Evolutionary conservation across 805 yeast species (phyloP).

Genomic region (Wickerhamomyces queroliae): DNA sequence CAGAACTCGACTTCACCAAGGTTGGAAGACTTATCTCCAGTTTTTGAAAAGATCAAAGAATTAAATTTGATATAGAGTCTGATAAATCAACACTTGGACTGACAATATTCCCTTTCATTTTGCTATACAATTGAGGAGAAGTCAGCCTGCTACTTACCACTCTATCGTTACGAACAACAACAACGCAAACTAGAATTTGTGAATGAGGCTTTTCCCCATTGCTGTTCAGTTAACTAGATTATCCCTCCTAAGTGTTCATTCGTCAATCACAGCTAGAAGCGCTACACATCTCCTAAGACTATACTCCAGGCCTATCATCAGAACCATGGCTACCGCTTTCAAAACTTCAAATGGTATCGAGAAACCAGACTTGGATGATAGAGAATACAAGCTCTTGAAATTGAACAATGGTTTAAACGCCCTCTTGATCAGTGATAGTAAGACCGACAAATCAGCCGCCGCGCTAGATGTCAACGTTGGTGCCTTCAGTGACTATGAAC

Average conservation of each 20-base stretch:
- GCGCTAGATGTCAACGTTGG: slow-evolving; percentile 78
- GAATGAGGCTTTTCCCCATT: no score
- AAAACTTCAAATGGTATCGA: slow-evolving; percentile 23
- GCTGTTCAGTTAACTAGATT: background rate
- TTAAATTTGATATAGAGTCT: no score
- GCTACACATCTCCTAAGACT: background rate
- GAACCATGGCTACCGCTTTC: slow-evolving; percentile 7
- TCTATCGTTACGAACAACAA: no score
- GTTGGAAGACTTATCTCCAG: no score
- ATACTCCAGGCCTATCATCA: background rate
- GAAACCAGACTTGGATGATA: slow-evolving; percentile 56
- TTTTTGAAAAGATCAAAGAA: no score
- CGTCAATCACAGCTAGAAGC: background rate
- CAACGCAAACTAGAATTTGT: no score
- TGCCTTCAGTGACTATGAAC: slow-evolving; percentile 60
- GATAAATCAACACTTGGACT: no score
- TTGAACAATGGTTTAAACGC: slow-evolving; percentile 55
- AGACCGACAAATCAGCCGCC: slow-evolving; percentile 73
- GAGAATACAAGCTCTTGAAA: slow-evolving; percentile 63
- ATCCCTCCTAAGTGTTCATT: background rate
- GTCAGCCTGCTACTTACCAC: no score
- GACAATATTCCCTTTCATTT: background rate
- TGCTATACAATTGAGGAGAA: no score
- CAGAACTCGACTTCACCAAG: no score
- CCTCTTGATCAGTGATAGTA: slow-evolving; percentile 59